Evolutionary conservation across 2,329 filamentous ascomycete species (phyloP), one percentile per base, ranked within the genome.

Genomic region (Cordyceps sp.): DNA sequence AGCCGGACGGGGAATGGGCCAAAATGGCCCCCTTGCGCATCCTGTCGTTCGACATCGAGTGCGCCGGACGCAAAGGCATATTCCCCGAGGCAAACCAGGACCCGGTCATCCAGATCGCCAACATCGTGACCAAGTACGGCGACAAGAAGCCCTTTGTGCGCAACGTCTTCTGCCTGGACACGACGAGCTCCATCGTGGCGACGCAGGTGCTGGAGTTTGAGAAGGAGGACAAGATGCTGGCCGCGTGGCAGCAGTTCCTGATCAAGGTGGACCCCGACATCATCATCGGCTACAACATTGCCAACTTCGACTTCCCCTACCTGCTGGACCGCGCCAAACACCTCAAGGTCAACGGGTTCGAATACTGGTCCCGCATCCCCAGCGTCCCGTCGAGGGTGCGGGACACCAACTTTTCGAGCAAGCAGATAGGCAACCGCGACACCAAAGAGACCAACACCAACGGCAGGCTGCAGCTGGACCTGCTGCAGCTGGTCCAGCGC

Each of bases 271-370:
- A 98, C 42, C 88, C 90, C 1, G 90, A 98, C 57, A 81, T 98
- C 41, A 93, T 98, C 47, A 98, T 92, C 34, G 90, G 90, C 29
- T 98, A 98, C 74, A 98, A 98, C 54, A 98, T 93, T 58, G 64
- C 82, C 49, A 98, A 98, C 58, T 98, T 98, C 56, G 90, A 98
- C 61, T 96, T 98, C 41, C 88, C 88, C 0, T 98, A 98, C 49
- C 69, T 98, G 0, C 66, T 98, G 10, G 82, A 93, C 34, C 73
- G 90, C 29, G 90, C 86, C 9, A 82, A 69, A 41, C 76, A 93
- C 49, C 64, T 98, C 19, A 93, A 90, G 46, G 73, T 84, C 24
- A 54, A 53, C 2, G 70, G 69, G 1, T 98, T 98, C 42, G 80
- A 90, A 6, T 88, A 79, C 52, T 93, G 83, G 83, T 77, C 85